phyloP scores from a whole-genome alignment of 805 yeast species.

The Scheffersomyces ergatensis region DNA sequence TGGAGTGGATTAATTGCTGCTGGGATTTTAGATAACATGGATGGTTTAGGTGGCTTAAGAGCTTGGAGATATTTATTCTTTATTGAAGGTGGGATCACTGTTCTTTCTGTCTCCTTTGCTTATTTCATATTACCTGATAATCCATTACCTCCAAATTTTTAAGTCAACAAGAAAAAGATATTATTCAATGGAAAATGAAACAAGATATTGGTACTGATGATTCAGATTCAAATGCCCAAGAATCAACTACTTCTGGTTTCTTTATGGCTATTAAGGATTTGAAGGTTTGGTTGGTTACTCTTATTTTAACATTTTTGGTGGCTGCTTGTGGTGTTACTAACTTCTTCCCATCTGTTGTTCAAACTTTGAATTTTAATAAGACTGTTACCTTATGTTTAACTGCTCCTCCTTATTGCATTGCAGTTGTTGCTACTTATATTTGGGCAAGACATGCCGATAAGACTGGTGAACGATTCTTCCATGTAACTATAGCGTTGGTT shows the following conservation, averaged over 20 bases:
- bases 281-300: slow-evolving; percentile 48
- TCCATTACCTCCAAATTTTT: slow-evolving; percentile 50
- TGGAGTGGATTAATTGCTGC: slow-evolving; percentile 55
- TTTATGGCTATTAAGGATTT: slow-evolving; percentile 35
- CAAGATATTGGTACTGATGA: slow-evolving; percentile 41
- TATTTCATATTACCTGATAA: slow-evolving; percentile 50
- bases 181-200: slow-evolving; percentile 38
- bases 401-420: slow-evolving; percentile 57
- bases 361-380: slow-evolving; percentile 49
- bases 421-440: slow-evolving; percentile 47
- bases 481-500: slow-evolving; percentile 41
- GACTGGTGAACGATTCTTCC: slow-evolving; percentile 54
- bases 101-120: slow-evolving; percentile 42
- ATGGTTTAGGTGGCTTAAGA: slow-evolving; percentile 36
- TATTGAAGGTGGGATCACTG: slow-evolving; percentile 55
- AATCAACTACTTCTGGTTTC: slow-evolving; percentile 36
- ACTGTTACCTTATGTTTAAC: slow-evolving; percentile 54
- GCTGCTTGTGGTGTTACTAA: slow-evolving; percentile 62
- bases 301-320: slow-evolving; percentile 44
- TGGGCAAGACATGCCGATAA: slow-evolving; percentile 58
- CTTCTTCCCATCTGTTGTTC: slow-evolving; percentile 60
- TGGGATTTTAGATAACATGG: slow-evolving; percentile 46
- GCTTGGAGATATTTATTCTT: slow-evolving; percentile 59
- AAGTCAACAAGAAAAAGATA: slow-evolving; percentile 43
- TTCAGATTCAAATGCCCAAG: slow-evolving; percentile 28